These are phyloP conservation scores for Cercophora sp. DNA, from an alignment of 495 filamentous ascomycete species.

Conservation along the genomic window DNA sequence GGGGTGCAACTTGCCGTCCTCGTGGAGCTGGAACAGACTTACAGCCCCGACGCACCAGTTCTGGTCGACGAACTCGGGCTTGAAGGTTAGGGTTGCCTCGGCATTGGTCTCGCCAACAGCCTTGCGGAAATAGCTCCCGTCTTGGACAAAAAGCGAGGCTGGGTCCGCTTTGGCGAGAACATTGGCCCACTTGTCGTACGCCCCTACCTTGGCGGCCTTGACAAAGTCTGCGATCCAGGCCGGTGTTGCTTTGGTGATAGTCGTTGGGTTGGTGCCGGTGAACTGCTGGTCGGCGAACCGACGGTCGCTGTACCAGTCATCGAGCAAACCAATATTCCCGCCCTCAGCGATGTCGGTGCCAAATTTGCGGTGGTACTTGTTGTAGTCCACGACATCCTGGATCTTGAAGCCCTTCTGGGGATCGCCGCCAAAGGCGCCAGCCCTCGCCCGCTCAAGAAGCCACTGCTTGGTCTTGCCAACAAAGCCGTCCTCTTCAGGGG, in stretches of 20 bases:
- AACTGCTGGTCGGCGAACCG: constrained; percentile 48
- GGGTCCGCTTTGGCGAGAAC: constrained; percentile 24
- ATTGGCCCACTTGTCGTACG: constrained; percentile 24
- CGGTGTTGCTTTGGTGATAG: constrained; percentile 34
- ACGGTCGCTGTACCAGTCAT: constrained; percentile 49
- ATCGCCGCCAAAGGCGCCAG: constrained; percentile 25
- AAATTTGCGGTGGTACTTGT: constrained; percentile 31
- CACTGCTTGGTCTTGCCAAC: constrained; percentile 27
- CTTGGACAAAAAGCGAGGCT: constrained; percentile 40
- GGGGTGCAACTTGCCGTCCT: constrained; percentile 44
- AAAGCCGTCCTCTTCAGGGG: constrained; percentile 29
- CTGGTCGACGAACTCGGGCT: constrained; percentile 18
- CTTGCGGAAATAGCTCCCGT: constrained; percentile 45
- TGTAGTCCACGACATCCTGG: constrained; percentile 38
- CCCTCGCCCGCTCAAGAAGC: constrained; percentile 23
- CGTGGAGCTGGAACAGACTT: constrained; percentile 41
- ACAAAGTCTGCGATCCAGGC: constrained; percentile 33
- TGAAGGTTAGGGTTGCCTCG: constrained; percentile 15
- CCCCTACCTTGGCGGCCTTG: constrained; percentile 27
- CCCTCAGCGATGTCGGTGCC: constrained; percentile 37
- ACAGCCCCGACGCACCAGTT: constrained; percentile 39
- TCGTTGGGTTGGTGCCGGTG: constrained; percentile 48
- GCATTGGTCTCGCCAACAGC: constrained; percentile 26
- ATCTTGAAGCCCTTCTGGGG: constrained; percentile 34
- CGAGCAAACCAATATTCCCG: constrained; percentile 40